Percentiles rank a stretch among this genome's conserved stretches.
phyloP scores from a whole-genome alignment of 1,284 basidiomycete species.

The Violaceomyces palustris region DNA sequence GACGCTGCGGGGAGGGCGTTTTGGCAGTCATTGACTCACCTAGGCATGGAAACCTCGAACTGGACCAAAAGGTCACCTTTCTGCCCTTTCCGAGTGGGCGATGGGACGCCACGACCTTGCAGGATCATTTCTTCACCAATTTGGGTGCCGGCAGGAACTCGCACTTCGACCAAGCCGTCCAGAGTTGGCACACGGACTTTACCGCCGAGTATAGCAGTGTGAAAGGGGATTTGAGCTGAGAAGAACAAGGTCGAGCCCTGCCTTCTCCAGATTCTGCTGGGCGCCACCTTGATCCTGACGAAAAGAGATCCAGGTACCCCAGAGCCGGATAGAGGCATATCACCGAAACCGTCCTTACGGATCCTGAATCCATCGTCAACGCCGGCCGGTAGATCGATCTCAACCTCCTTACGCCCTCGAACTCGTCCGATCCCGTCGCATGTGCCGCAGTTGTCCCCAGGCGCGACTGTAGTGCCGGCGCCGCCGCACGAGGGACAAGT shows the following conservation, averaged over 20 bases:
- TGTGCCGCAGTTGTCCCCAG: slow-evolving; percentile 69
- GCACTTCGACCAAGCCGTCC: slow-evolving; percentile 91
- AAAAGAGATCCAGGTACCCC: slow-evolving; percentile 76
- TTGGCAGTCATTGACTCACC: slow-evolving; percentile 61
- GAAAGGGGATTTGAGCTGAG: slow-evolving; percentile 83
- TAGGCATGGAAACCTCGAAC: slow-evolving; percentile 82
- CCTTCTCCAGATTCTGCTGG: slow-evolving; percentile 79
- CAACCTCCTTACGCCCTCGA: slow-evolving; percentile 69
- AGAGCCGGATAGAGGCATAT: slow-evolving; percentile 68
- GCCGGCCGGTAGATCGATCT: slow-evolving; percentile 73
- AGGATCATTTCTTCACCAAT: slow-evolving; percentile 95
- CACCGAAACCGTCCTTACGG: slow-evolving; percentile 75
- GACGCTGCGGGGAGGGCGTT: too few relatives aligned
- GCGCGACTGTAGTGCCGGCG: slow-evolving; percentile 74
- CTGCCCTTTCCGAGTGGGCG: slow-evolving; percentile 56
- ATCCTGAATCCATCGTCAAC: slow-evolving; percentile 96
- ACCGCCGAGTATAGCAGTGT: slow-evolving; percentile 86
- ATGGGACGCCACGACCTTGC: slow-evolving; percentile 77
- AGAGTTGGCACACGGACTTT: slow-evolving; percentile 87
- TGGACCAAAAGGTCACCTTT: slow-evolving; percentile 87
- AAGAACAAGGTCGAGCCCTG: slow-evolving; percentile 91
- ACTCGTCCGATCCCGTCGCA: slow-evolving; percentile 88
- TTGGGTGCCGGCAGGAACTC: slow-evolving; percentile 87
- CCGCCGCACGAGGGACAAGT: slow-evolving; percentile 83
- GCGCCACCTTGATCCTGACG: slow-evolving; percentile 76